Evolutionary conservation across 177 flowering plant species (phyloP).

Genomic region (Telopea speciosissima): DNA sequence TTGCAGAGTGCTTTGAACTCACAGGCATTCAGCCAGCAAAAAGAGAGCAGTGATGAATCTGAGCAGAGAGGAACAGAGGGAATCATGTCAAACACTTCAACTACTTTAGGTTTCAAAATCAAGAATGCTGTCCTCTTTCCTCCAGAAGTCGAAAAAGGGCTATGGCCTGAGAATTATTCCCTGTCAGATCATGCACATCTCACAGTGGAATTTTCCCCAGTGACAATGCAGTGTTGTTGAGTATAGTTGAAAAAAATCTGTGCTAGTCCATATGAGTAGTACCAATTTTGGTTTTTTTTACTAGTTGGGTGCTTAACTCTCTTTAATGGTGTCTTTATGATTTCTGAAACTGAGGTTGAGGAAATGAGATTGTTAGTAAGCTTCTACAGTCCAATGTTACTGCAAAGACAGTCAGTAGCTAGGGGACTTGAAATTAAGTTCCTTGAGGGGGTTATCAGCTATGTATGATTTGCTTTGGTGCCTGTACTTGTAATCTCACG

Average conservation of each 20-base stretch:
- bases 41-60: constrained; percentile 6
- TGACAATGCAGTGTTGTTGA: constrained; percentile 8
- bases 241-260: not conserved
- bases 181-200: constrained; percentile 26
- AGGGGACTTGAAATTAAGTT: no score
- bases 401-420: no score
- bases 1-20: constrained; percentile 8
- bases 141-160: constrained; percentile 22
- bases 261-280: not conserved
- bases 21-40: not conserved
- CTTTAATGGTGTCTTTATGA: no score
- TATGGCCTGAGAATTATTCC: constrained; percentile 24
- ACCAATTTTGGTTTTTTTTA: not conserved
- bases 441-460: not conserved
- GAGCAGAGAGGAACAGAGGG: not conserved
- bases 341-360: no score
- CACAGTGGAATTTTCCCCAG: constrained; percentile 23
- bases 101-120: constrained; percentile 19
- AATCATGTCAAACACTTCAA: not conserved
- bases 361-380: no score
- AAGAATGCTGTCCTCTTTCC: constrained; percentile 22
- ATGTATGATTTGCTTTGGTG: not conserved
- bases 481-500: constrained; percentile 13
- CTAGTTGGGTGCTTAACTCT: not conserved
- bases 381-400: no score